Percentiles rank a stretch among this genome's conserved stretches.
Evolutionary conservation across 148 eudicot genomes (phyloP).

Genomic region (Tetragonia tetragonoides): DNA sequence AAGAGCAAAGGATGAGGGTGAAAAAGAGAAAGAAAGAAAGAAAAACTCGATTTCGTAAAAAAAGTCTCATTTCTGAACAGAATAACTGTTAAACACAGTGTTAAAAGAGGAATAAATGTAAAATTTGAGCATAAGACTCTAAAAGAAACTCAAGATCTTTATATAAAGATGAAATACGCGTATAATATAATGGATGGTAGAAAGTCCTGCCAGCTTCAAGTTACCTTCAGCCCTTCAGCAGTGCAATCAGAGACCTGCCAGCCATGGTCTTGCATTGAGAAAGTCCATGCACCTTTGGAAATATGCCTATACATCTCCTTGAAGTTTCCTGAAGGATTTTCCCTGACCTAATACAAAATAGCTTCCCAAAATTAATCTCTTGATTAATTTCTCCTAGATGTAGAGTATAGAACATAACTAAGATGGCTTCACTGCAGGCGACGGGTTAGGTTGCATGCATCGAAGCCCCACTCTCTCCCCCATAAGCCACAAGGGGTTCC

Average conservation of each 20-base stretch:
- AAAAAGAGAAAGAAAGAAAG: too few relatives aligned
- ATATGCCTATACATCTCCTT: slow-evolving; percentile 49
- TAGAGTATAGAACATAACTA: neutral
- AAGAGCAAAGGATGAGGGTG: neutral
- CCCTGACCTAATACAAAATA: slow-evolving; percentile 30
- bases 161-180: neutral
- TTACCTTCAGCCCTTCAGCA: slow-evolving; percentile 64
- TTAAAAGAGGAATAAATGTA: neutral
- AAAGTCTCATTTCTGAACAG: neutral
- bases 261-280: slow-evolving; percentile 68
- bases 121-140: neutral
- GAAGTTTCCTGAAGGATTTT: slow-evolving; percentile 52
- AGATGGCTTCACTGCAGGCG: neutral
- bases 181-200: neutral
- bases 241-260: slow-evolving; percentile 82
- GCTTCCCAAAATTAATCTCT: neutral
- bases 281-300: slow-evolving; percentile 68
- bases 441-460: neutral
- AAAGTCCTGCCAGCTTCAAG: neutral
- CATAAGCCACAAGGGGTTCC: too few relatives aligned
- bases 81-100: neutral
- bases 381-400: neutral
- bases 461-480: too few relatives aligned
- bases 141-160: neutral
- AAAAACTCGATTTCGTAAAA: too few relatives aligned